Evolutionary conservation across 441 rosid genomes (phyloP), one percentile per base, ranked within the genome.

Genomic region (Croton laevigatus): DNA sequence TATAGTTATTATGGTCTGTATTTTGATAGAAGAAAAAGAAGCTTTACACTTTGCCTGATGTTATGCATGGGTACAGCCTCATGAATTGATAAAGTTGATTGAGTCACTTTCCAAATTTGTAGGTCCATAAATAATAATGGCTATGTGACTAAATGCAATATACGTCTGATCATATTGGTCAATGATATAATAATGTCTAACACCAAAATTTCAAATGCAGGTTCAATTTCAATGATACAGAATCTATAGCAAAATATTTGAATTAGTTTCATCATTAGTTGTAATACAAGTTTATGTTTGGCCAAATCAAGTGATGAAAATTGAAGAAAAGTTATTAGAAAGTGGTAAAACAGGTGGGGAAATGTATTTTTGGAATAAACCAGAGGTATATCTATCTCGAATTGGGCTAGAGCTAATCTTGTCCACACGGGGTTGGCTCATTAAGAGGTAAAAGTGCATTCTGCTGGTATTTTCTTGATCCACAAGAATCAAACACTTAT

Each of bases 351-450:
- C 66, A 12, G 57, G 1, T 14, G 51, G 17, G 42, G 34, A 59
- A 40, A 87, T 84, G 97, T 62, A 49, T 67, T 70, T 59, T 27
- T 27, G 32, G 32, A 27, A 27, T 27, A 27, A 27, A 27, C 32
- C 32, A 27, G 32, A 27, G 32, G 32, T 27, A 27, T 27, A 27
- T 27, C 32, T 27, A 27, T 27, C 32, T 1, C 32, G 32, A 27
- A 27, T 27, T 27, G 32, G 32, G 32, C 32, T 27, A 27, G 32
- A 27, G 32, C 32, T 27, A 27, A 27, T 2, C 32, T 27, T 27
- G 32, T 27, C 32, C 32, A 27, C 32, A 27, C 32, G 32, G 32
- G 32, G 32, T 27, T 27, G 32, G 32, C 32, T 27, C 32, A 27
- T 27, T 27, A 27, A 27, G 32, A 27, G 32, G 32, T 27, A 27